These are phyloP conservation scores for Botryotinia globosa DNA, from an alignment of 2,329 filamentous ascomycete genomes.

Conservation along the genomic window DNA sequence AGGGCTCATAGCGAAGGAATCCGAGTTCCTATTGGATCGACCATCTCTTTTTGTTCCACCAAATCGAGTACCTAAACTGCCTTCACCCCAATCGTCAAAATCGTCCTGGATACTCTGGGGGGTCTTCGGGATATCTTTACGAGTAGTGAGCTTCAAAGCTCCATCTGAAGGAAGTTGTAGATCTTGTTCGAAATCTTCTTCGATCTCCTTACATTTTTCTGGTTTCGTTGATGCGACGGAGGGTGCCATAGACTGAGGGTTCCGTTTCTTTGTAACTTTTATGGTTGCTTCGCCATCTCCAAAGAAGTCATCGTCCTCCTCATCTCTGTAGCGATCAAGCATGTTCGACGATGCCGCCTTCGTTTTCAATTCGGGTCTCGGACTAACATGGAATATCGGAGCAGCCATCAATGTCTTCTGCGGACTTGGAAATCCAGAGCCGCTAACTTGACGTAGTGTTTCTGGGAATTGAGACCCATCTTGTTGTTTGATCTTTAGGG, in stretches of 20 bases:
- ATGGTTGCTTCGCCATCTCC: constrained; percentile 65
- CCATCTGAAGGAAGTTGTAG: constrained; percentile 68
- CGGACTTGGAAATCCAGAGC: constrained; percentile 51
- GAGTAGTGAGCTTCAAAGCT: constrained; percentile 58
- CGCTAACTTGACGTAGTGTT: constrained; percentile 59
- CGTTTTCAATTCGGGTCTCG: constrained; percentile 29
- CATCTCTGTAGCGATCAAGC: constrained; percentile 63
- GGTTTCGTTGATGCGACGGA: constrained; percentile 56
- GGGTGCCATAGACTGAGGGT: constrained; percentile 50
- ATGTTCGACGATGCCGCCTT: constrained; percentile 44
- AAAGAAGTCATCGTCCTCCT: constrained; percentile 61
- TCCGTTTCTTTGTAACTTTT: constrained; percentile 60
- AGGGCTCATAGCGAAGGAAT: constrained; percentile 84
- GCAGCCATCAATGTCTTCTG: constrained; percentile 43
- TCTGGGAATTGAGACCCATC: constrained; percentile 64
- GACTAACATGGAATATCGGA: constrained; percentile 35
- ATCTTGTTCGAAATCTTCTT: constrained; percentile 70
- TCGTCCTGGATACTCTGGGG: constrained; percentile 66
- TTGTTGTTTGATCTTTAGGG: constrained; percentile 62
- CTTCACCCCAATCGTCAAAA: constrained; percentile 89
- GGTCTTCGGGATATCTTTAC: constrained; percentile 60
- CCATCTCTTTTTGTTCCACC: constrained; percentile 79
- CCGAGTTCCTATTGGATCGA: constrained; percentile 80
- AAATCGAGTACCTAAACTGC: constrained; percentile 85
- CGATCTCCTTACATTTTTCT: constrained; percentile 44